A percentile compares a stretch with the other conserved stretches of the same genome.
These are phyloP conservation scores for Mesembryanthemum crystallinum DNA, from an alignment of 148 eudicot species.

Conservation along the genomic window DNA sequence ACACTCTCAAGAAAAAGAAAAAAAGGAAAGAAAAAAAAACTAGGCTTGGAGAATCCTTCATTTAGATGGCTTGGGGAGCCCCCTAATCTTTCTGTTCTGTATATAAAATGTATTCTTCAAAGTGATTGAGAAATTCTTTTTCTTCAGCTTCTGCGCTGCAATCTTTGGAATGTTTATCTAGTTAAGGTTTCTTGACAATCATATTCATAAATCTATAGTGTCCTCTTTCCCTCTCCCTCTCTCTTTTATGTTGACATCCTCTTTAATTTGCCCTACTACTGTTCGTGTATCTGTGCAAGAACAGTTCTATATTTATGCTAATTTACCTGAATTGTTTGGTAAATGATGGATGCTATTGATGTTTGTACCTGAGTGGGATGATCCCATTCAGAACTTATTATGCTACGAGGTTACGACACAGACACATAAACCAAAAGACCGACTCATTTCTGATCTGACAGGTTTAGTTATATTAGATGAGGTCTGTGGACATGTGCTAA, in stretches of 20 bases:
- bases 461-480: no score
- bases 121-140: neutral
- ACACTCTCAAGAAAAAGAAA: constrained; percentile 8
- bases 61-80: constrained; percentile 1
- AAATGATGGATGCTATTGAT: no score
- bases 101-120: constrained; percentile 22
- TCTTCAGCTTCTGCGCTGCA: neutral
- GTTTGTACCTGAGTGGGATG: no score
- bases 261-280: neutral
- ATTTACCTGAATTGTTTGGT: no score
- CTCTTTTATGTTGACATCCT: neutral
- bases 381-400: no score
- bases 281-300: no score
- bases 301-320: no score
- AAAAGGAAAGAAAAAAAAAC: neutral
- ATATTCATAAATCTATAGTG: neutral
- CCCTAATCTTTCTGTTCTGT: constrained; percentile 14
- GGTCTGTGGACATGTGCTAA: no score
- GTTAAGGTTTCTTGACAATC: neutral
- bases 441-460: no score
- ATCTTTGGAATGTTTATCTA: constrained; percentile 3
- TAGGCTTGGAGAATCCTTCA: neutral
- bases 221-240: neutral
- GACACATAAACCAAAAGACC: no score
- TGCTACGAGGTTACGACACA: no score